These are phyloP conservation scores for Penicillium sp. DNA, from an alignment of 2,329 filamentous ascomycete species.

Conservation along the genomic window DNA sequence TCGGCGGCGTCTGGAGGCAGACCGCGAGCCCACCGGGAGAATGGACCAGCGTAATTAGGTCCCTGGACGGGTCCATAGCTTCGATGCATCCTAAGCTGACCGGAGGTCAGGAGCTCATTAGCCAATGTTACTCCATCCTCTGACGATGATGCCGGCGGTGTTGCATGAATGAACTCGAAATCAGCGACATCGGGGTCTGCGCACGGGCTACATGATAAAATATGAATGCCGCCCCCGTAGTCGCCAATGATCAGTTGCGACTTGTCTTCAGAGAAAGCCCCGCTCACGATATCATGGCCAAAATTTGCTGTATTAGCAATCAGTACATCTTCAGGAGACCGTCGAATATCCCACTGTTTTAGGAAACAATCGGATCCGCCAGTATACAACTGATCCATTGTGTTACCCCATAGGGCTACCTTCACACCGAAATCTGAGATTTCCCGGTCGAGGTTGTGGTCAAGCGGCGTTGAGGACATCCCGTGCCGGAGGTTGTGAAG, in stretches of 20 bases:
- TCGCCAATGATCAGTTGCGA: constrained; percentile 58
- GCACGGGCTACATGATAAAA: constrained; percentile 44
- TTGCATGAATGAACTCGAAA: constrained; percentile 28
- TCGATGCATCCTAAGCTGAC: constrained; percentile 36
- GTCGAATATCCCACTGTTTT: constrained; percentile 59
- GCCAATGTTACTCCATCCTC: constrained; percentile 26
- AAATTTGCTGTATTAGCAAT: constrained; percentile 51
- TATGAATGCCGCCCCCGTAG: constrained; percentile 53
- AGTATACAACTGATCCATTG: constrained; percentile 54
- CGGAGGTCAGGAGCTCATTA: constrained; percentile 29
- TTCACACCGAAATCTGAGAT: constrained; percentile 57
- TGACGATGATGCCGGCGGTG: constrained; percentile 7
- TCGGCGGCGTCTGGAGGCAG: constrained; percentile 12
- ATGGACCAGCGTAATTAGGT: constrained; percentile 41
- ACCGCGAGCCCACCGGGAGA: constrained; percentile 40
- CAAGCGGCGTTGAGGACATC: constrained; percentile 48
- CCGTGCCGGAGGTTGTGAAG: constrained; percentile 54
- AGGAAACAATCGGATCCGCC: constrained; percentile 61
- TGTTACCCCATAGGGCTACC: constrained; percentile 57
- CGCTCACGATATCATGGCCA: constrained; percentile 57
- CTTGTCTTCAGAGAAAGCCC: constrained; percentile 55
- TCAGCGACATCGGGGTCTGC: constrained; percentile 16
- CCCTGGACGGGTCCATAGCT: constrained; percentile 42
- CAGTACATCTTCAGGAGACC: constrained; percentile 50
- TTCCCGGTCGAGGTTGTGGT: constrained; percentile 43